A percentile compares a stretch with the other conserved stretches of the same genome.
Evolutionary conservation across 345 rosid species (phyloP).

Genomic region (Aquilaria yunnanensis): DNA sequence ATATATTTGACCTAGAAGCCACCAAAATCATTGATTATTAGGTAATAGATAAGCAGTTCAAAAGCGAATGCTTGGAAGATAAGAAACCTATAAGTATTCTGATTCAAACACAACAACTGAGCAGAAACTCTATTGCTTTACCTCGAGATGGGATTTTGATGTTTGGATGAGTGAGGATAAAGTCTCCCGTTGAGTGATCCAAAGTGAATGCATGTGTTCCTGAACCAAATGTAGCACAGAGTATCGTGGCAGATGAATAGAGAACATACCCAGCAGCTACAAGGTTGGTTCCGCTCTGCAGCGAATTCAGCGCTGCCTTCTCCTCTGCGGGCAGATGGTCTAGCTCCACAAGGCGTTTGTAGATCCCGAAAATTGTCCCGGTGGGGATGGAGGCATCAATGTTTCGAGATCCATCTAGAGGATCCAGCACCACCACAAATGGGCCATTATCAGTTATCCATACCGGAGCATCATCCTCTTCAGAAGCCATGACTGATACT

Average conservation of each 20-base stretch:
- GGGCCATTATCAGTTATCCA: slow-evolving; percentile 72
- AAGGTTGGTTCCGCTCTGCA: slow-evolving; percentile 73
- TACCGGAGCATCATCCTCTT: slow-evolving; percentile 69
- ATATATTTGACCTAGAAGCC: slow-evolving; percentile 71
- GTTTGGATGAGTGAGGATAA: slow-evolving; percentile 71
- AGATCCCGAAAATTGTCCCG: slow-evolving; percentile 83
- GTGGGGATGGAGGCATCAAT: slow-evolving; percentile 93
- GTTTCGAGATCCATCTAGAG: slow-evolving; percentile 90
- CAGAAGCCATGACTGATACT: slow-evolving; percentile 93
- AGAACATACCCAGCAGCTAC: slow-evolving; percentile 85
- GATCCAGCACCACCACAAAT: slow-evolving; percentile 85
- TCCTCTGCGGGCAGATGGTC: slow-evolving; percentile 67
- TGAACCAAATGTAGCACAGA: slow-evolving; percentile 80
- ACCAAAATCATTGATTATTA: background rate
- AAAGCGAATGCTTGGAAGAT: background rate
- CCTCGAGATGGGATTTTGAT: slow-evolving; percentile 84
- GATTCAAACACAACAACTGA: background rate
- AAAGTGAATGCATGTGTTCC: slow-evolving; percentile 91
- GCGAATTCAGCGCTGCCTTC: slow-evolving; percentile 68
- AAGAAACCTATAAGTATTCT: background rate
- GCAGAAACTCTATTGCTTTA: slow-evolving; percentile 14
- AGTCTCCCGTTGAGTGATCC: slow-evolving; percentile 83
- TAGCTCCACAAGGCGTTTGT: slow-evolving; percentile 60
- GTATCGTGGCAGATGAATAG: slow-evolving; percentile 86
- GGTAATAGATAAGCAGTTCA: background rate